Evolutionary conservation across 225 moss, liverwort and hornwort species (phyloP).

Genomic region (Pleurozium schreberi): DNA sequence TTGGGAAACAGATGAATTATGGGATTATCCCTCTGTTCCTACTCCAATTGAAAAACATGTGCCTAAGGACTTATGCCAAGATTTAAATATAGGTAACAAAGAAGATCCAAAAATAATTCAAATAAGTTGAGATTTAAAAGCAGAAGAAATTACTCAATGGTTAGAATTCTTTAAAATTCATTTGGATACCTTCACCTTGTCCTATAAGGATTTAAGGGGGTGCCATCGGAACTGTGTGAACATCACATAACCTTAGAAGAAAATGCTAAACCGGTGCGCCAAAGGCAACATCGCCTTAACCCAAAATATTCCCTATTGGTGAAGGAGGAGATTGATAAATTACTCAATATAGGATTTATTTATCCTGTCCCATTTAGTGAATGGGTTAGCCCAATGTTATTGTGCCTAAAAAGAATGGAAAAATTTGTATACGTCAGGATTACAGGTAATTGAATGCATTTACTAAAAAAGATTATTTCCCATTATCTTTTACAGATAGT

Average conservation of each 20-base stretch:
- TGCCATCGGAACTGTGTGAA: not conserved
- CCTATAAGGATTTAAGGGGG: not conserved
- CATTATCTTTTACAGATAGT: not conserved
- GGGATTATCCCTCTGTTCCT: not conserved
- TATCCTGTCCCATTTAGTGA: not conserved
- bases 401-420: not conserved
- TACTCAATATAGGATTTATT: not conserved
- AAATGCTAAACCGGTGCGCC: not conserved
- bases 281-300: not conserved
- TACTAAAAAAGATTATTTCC: not conserved
- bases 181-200: not conserved
- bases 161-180: rapidly evolving
- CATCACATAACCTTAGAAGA: not conserved
- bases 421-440: not conserved
- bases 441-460: not conserved
- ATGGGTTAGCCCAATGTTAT: not conserved
- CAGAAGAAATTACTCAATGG: not conserved
- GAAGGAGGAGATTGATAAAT: not conserved
- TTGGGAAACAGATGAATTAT: not conserved
- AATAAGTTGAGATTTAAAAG: not conserved
- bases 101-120: not conserved
- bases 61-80: rapidly evolving
- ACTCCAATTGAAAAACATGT: not conserved
- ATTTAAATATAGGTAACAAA: not conserved
- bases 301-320: not conserved